Evolutionary conservation across 805 yeast genomes (phyloP), one percentile per base, ranked within the genome.

Genomic region (Candida alai): DNA sequence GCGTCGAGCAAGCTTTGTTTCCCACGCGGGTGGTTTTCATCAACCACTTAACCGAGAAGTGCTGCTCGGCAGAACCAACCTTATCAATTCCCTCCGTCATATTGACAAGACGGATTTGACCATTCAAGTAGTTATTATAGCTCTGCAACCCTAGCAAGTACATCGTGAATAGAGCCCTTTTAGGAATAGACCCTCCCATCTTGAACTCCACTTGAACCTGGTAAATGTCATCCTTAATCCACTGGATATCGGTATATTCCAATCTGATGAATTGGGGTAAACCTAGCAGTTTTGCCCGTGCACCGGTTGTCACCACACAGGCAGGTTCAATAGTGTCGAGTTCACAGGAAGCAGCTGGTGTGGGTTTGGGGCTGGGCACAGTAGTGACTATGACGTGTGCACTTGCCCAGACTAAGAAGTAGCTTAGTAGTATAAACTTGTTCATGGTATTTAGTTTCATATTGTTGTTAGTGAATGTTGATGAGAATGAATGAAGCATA

Each of bases 131-230:
- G n/a, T 31, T 31, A 9, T 31, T 21, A 10, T 27, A 21, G 8
- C 28, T 13, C 11, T 23, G 5, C 15, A 31, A 31, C 11, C 23
- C 35, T 17, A 14, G 10, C 14, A 31, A 31, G 32, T 31, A 31
- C 23, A 31, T 27, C 4, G 32, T 17, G 1, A 28, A 31, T 10
- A 31, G 17, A 3, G 35, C 12, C 14, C 21, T 21, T 23, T 31
- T 22, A 12, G 35, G 23, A 7, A 31, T 31, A n/a, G 29, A 24
- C 12, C 17, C 19, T 17, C 23, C 29, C 17, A 31, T 31, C 14
- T 31, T 21, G 14, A 31, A 31, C 15, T 31, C 35, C 10, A 31
- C 29, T 12, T 31, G 20, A 19, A 31, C 35, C 15, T 17, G 23
- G 32, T 31, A 31, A 18, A 26, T 16, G 15, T 31, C 19, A 4